phyloP scores from a whole-genome alignment of 2,329 filamentous ascomycete genomes.

The Xylariaceae sp. region DNA sequence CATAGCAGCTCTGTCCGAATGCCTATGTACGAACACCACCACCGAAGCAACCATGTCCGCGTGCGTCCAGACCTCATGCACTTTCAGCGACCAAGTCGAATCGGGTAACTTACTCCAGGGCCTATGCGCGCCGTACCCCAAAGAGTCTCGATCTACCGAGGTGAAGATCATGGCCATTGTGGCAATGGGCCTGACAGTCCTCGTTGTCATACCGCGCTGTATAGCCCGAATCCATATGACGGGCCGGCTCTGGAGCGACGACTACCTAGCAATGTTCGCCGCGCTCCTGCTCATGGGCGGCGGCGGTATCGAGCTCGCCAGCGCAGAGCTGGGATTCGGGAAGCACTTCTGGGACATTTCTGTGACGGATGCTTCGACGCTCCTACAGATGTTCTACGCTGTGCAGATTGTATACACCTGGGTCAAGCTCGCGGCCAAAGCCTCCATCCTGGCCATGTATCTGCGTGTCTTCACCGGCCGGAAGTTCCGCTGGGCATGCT shows the following conservation, averaged over 20 bases:
- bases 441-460: constrained; percentile 12
- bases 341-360: constrained; percentile 17
- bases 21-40: constrained; percentile 9
- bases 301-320: constrained; percentile 13
- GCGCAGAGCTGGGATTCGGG: constrained; percentile 14
- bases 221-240: constrained; percentile 10
- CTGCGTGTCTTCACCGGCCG: constrained; percentile 1
- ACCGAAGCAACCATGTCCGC: constrained; percentile 8
- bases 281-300: constrained; percentile 9
- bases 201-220: constrained; percentile 11
- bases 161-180: constrained; percentile 5
- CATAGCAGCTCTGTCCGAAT: constrained; percentile 7
- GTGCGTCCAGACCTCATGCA: constrained; percentile 12
- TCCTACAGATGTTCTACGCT: constrained; percentile 12
- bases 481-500: constrained; percentile 11
- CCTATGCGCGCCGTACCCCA: constrained; percentile 13
- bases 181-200: constrained; percentile 8
- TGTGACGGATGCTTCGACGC: constrained; percentile 4
- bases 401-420: constrained; percentile 17
- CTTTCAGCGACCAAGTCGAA: constrained; percentile 11
- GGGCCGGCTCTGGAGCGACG: constrained; percentile 13
- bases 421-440: constrained; percentile 15
- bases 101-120: constrained; percentile 1
- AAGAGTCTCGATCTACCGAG: constrained; percentile 11
- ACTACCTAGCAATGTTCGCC: constrained; percentile 4